Evolutionary conservation across 164 flowering plant genomes (phyloP), one percentile per base, ranked within the genome.

Genomic region (Nymphaea colorata): DNA sequence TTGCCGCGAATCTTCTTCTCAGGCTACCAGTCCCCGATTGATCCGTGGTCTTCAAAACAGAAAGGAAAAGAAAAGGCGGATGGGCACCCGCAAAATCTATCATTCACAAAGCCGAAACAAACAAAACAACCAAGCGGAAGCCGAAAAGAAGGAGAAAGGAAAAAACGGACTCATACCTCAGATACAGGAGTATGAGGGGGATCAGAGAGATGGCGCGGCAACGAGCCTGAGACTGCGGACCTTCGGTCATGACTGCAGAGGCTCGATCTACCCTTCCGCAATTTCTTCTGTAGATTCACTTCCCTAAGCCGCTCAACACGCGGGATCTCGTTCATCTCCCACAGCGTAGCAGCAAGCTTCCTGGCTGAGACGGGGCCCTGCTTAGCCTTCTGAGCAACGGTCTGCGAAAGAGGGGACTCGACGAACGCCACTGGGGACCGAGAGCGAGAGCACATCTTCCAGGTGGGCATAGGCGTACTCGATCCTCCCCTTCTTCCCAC

Each of bases 241-340:
- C 83, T 75, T 70, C 79, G 77, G 65, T 75, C 82, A 74, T 79
- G 82, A 51, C 55, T 73, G 45, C 77, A 73, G 25, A 36, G 69
- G 70, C 75, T 82, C 73, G 75, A 82, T 76, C 76, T 78, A 68
- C 16, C 18, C 69, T 78, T 80, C 68, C 70, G 78, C 72, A 79
- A 81, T 36, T 69, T 78, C 10, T 43, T 43, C 25, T 66, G 74
- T 17, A 17, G 16, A 5, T 61, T 41, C 64, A 17, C 64, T 61
- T 61, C 64, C 42, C 64, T 61, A 4, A 85, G 87, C n/a, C n/a
- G 64, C 64, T 8, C 16, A 11, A 10, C 41, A 4, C 87, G 82
- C 15, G 89, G 95, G 62, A 89, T 71, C 76, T 87, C 93, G 64
- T 94, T 90, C 91, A 91, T 81, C 74, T 89, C 98, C 99, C 99